Evolutionary conservation across 73 alveolate species (phyloP).

Genomic region (Blepharisma stoltei): DNA sequence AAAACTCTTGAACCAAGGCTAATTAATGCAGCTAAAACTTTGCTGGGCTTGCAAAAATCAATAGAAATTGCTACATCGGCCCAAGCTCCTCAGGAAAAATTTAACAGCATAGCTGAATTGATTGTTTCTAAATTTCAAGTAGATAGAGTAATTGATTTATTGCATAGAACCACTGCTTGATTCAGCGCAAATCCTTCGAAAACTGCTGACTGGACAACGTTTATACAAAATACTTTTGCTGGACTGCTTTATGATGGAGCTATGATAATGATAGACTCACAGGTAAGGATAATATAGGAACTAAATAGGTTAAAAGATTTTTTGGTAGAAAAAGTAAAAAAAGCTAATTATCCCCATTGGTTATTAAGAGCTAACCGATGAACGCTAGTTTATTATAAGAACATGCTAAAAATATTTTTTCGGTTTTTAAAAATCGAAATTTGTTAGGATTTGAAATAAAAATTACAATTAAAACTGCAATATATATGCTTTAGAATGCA

Average conservation of each 20-base stretch:
- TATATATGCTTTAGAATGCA: too few species aligned
- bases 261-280: not conserved
- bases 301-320: too few species aligned
- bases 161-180: not conserved
- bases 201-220: not conserved
- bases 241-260: conserved; percentile 13
- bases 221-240: conserved; percentile 1
- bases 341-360: too few species aligned
- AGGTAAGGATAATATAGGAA: too few species aligned
- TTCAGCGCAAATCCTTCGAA: not conserved
- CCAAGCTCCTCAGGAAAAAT: conserved; percentile 5
- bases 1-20: conserved; percentile 5
- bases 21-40: not conserved
- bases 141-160: not conserved
- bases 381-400: too few species aligned
- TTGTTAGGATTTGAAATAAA: too few species aligned
- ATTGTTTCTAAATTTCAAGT: not conserved
- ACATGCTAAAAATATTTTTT: too few species aligned
- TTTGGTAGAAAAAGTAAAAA: too few species aligned
- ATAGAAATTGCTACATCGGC: conserved; percentile 5
- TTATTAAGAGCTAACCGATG: too few species aligned
- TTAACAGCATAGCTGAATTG: not conserved
- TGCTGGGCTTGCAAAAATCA: conserved; percentile 4
- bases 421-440: too few species aligned
- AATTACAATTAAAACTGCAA: too few species aligned